Evolutionary conservation across 805 yeast species (phyloP), one percentile per base, ranked within the genome.

Genomic region (Starmerella geochares): DNA sequence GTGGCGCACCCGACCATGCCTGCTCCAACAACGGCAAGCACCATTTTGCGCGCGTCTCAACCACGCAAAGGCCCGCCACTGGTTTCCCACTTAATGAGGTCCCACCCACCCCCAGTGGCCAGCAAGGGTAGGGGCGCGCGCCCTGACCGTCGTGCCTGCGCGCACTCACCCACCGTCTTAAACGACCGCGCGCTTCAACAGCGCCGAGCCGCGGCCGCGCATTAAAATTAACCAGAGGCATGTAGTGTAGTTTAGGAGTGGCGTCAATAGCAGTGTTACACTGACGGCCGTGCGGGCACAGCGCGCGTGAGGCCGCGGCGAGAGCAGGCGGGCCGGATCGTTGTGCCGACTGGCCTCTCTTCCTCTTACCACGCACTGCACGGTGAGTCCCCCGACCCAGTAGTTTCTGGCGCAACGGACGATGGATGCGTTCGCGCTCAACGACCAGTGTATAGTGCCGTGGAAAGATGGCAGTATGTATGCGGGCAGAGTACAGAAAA

Each of bases 1-100:
- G 88, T 76, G 4, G 86, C 69, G 48, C 92, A 76, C 0, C 96
- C 96, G 2, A 88, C 96, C 5, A 85, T 76, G 0, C 96, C 96
- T 0, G 92, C 95, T 1, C 96, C 96, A 16, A 88, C 76, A 25
- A 88, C 59, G 2, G 57, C 62, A 16, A 61, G 40, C 17, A 37
- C 47, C 55, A 31, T 31, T 31, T 25, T 25, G 28, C 28, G 28
- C 28, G 28, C 28, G 10, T n/a, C n/a, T n/a, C n/a, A n/a, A n/a
- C n/a, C n/a, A n/a, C n/a, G n/a, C n/a, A n/a, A n/a, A n/a, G n/a
- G n/a, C n/a, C n/a, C n/a, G n/a, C n/a, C n/a, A n/a, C n/a, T n/a
- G n/a, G n/a, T n/a, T n/a, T n/a, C n/a, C n/a, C n/a, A n/a, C n/a
- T n/a, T n/a, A n/a, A n/a, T n/a, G n/a, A n/a, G n/a, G n/a, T n/a